These are phyloP conservation scores for Neophaeococcomyces mojaviensis DNA, from an alignment of 2,329 filamentous ascomycete species.

Conservation along the genomic window DNA sequence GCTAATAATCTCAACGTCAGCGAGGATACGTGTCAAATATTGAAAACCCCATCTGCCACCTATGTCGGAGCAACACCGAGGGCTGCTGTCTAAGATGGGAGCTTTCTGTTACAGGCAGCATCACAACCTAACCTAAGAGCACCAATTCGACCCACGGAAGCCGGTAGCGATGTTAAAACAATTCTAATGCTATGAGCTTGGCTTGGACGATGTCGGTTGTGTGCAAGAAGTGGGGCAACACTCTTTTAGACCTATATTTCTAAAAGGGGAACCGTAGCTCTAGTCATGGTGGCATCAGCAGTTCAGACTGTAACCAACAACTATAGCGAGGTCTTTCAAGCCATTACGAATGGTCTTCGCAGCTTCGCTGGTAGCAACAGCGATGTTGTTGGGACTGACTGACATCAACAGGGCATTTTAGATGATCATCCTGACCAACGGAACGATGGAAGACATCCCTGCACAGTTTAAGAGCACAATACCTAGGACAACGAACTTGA, in stretches of 20 bases:
- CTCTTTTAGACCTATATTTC: slow-evolving; percentile 12
- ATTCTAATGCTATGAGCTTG: slow-evolving; percentile 12
- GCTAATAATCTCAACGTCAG: slow-evolving; percentile 12
- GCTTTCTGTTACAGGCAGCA: slow-evolving; percentile 9
- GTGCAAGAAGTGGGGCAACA: slow-evolving; percentile 11
- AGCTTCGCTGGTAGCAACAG: slow-evolving; percentile 5
- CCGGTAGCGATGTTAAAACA: slow-evolving; percentile 11
- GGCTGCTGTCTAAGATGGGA: slow-evolving; percentile 9
- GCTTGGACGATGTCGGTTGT: slow-evolving; percentile 9
- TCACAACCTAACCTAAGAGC: not conserved
- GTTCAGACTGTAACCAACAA: slow-evolving; percentile 6
- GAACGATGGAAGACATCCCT: slow-evolving; percentile 5
- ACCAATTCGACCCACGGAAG: slow-evolving; percentile 7
- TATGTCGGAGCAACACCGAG: slow-evolving; percentile 7
- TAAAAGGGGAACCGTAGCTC: slow-evolving; percentile 6
- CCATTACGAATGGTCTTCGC: not conserved
- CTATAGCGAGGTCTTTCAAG: slow-evolving; percentile 3
- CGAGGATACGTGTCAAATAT: slow-evolving; percentile 6
- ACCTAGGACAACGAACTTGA: slow-evolving; percentile 6
- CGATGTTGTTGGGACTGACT: slow-evolving; percentile 11
- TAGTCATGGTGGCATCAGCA: slow-evolving; percentile 10
- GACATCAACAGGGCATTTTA: not conserved
- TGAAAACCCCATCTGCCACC: slow-evolving; percentile 6
- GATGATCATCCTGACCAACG: slow-evolving; percentile 9
- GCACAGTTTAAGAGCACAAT: slow-evolving; percentile 3